Evolutionary conservation across 495 filamentous ascomycete genomes (phyloP).

Genomic region (Ramalina peruviana): DNA sequence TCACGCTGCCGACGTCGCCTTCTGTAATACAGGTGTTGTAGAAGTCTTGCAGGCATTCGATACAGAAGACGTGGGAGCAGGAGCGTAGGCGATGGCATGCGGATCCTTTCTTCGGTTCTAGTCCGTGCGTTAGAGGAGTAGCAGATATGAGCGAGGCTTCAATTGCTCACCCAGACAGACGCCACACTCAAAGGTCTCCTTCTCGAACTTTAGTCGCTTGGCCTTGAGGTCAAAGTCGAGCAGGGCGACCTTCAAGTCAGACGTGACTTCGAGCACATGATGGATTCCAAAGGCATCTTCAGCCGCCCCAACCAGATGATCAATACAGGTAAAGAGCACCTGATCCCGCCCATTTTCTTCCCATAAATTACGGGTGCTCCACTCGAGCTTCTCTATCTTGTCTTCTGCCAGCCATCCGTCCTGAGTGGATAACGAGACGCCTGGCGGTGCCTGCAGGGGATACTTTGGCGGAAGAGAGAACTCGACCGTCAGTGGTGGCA

Average conservation of each 20-base stretch:
- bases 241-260: constrained; percentile 54
- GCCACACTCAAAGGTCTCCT: constrained; percentile 77
- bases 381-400: constrained; percentile 41
- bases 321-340: constrained; percentile 76
- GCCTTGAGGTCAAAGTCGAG: constrained; percentile 66
- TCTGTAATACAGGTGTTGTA: constrained; percentile 79
- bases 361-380: constrained; percentile 56
- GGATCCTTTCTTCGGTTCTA: constrained; percentile 78
- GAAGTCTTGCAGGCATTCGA: constrained; percentile 70
- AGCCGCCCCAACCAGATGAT: constrained; percentile 66
- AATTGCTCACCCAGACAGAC: constrained; percentile 54
- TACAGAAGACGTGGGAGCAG: constrained; percentile 86
- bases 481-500: constrained; percentile 59
- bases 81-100: constrained; percentile 63
- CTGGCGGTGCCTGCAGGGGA: constrained; percentile 52
- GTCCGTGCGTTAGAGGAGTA: constrained; percentile 14
- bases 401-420: constrained; percentile 57
- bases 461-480: constrained; percentile 65
- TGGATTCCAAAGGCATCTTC: constrained; percentile 65
- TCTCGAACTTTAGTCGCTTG: constrained; percentile 59
- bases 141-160: not conserved
- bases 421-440: constrained; percentile 46
- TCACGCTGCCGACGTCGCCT: constrained; percentile 63
- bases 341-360: constrained; percentile 65
- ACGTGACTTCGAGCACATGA: constrained; percentile 37